Percentiles rank a stretch among this genome's conserved stretches.
Evolutionary conservation across 2,329 filamentous ascomycete genomes (phyloP).

Genomic region (Thelonectria discophora): DNA sequence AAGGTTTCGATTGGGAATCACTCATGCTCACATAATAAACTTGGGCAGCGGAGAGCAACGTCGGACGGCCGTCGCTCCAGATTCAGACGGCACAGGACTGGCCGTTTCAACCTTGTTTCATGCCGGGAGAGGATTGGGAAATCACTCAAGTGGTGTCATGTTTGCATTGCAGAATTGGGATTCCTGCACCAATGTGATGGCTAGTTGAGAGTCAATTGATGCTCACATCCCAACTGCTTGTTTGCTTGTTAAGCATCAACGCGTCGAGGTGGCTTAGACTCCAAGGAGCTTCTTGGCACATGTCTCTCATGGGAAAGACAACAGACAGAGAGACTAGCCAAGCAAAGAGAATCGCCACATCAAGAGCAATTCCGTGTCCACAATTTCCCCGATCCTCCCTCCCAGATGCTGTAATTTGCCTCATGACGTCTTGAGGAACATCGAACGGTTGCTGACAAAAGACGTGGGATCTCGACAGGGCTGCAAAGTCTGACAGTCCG

Average conservation of each 20-base stretch:
- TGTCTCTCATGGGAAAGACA: background rate
- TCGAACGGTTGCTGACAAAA: constrained; percentile 18
- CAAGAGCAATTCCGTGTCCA: background rate
- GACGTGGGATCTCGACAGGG: background rate
- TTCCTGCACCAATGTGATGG: constrained; percentile 1
- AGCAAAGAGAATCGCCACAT: background rate
- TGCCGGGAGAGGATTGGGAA: background rate
- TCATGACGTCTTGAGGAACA: background rate
- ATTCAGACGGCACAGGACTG: constrained; percentile 23
- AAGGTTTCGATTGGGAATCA: constrained; percentile 21
- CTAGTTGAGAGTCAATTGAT: no score
- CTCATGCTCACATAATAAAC: constrained; percentile 38
- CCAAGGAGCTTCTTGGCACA: constrained; percentile 6
- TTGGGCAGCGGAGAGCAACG: background rate
- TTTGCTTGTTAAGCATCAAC: background rate
- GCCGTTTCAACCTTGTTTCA: constrained; percentile 22
- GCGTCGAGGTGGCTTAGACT: constrained; percentile 15
- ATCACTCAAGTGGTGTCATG: background rate
- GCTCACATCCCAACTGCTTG: no score
- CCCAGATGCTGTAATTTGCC: constrained; percentile 2
- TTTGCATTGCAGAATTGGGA: background rate
- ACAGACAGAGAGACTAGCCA: background rate
- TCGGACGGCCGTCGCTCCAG: constrained; percentile 27
- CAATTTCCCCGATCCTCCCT: constrained; percentile 11
- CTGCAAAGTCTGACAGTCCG: background rate